Evolutionary conservation across 1,284 basidiomycete species (phyloP).

Genomic region (Pyrrhoderma lamaoense): DNA sequence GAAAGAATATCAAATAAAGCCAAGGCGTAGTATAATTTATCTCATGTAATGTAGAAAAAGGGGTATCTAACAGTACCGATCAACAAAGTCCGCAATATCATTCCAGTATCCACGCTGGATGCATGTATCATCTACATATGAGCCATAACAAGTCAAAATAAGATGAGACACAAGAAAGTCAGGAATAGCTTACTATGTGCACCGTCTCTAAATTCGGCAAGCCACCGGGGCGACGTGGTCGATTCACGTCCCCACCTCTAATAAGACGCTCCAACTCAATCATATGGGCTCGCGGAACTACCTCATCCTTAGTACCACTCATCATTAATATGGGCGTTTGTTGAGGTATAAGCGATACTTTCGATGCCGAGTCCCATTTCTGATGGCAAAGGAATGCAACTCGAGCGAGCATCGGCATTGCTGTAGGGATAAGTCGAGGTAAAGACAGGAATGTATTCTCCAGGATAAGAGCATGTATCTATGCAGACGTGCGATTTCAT

Average conservation of each 20-base stretch:
- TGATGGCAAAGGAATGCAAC: conserved; percentile 84
- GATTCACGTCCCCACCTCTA: conserved; percentile 27
- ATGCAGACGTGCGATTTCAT: no score
- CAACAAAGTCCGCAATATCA: conserved; percentile 44
- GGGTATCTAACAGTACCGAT: no score
- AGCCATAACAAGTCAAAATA: conserved; percentile 4
- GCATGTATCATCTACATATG: conserved; percentile 59
- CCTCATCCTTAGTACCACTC: conserved; percentile 72
- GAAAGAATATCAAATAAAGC: no score
- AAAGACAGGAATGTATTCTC: conserved; percentile 92
- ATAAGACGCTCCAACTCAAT: conserved; percentile 41
- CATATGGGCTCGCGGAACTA: conserved; percentile 88
- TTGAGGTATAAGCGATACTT: conserved; percentile 62
- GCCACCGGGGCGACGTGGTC: conserved; percentile 37
- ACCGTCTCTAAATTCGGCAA: conserved; percentile 57
- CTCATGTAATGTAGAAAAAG: no score
- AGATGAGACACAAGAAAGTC: background rate
- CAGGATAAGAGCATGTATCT: conserved; percentile 76
- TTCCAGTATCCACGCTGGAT: conserved; percentile 61
- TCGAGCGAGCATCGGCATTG: conserved; percentile 72
- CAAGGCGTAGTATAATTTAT: no score
- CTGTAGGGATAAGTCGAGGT: conserved; percentile 70
- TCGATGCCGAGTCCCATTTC: conserved; percentile 79
- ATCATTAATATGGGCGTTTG: conserved; percentile 83
- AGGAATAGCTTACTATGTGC: conserved; percentile 53